phyloP scores from a whole-genome alignment of 139 green algal species.

The Ostreobium quekettii region DNA sequence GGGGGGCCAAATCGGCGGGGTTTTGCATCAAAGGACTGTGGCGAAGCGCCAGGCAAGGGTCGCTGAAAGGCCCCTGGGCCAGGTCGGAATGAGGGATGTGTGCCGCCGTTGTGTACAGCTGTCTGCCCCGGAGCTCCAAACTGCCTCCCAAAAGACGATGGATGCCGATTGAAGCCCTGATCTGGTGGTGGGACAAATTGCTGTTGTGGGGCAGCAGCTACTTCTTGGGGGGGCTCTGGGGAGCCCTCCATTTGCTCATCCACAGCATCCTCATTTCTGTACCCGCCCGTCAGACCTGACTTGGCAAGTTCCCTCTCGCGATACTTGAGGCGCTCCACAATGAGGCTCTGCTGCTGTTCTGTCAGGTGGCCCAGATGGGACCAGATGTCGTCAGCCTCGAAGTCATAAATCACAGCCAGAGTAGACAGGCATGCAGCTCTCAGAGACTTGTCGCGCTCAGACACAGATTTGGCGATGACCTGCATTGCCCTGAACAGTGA shows the following conservation, averaged over 20 bases:
- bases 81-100: no score
- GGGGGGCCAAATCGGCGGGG: no score
- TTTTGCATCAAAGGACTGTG: no score
- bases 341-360: constrained; percentile 60
- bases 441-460: constrained; percentile 74
- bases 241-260: constrained; percentile 1
- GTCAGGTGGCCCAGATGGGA: constrained; percentile 61
- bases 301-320: constrained; percentile 45
- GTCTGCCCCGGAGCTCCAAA: no score
- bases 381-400: constrained; percentile 66
- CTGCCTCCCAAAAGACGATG: no score
- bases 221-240: background rate
- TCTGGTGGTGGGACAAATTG: no score
- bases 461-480: constrained; percentile 48
- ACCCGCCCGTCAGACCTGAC: constrained; percentile 36
- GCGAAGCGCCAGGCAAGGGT: no score
- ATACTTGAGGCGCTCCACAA: constrained; percentile 77
- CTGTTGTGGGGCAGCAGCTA: background rate
- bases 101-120: no score
- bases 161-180: no score
- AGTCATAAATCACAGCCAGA: constrained; percentile 66
- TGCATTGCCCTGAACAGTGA: constrained; percentile 24
- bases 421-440: constrained; percentile 59
- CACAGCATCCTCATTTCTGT: constrained; percentile 16
- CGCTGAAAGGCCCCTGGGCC: no score